Conservation (phyloP, 2,329 filamentous ascomycete genomes). For the Colletotrichum lindemuthianum region DNA sequence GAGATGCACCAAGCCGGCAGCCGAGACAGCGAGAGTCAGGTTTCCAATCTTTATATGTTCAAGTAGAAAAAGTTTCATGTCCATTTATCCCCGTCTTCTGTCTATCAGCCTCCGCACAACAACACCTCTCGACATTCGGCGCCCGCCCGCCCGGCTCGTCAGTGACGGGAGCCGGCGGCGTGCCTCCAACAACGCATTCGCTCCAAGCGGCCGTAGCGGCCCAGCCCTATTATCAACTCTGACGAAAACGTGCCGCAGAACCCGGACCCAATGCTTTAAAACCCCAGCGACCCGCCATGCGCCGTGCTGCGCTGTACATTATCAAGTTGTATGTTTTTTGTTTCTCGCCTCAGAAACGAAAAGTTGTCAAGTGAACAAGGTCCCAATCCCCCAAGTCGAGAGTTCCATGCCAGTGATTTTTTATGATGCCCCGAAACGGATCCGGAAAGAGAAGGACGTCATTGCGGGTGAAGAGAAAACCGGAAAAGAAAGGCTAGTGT, state of each 20-base stretch:
- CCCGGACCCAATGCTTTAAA: slow-evolving; percentile 49
- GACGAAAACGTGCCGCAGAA: slow-evolving; percentile 38
- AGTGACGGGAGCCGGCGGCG: background rate
- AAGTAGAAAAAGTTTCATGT: slow-evolving; percentile 33
- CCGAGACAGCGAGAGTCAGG: no score
- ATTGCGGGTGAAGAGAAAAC: slow-evolving; percentile 41
- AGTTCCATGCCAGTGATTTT: slow-evolving; percentile 37
- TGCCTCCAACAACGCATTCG: slow-evolving; percentile 25
- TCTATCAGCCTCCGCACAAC: slow-evolving; percentile 36
- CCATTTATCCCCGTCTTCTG: slow-evolving; percentile 35
- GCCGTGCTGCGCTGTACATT: slow-evolving; percentile 52
- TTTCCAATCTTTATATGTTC: slow-evolving; percentile 13
- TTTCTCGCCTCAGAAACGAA: slow-evolving; percentile 31
- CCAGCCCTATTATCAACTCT: slow-evolving; percentile 37
- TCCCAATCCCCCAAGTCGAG: slow-evolving; percentile 33
- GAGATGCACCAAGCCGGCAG: no score
- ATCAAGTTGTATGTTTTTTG: slow-evolving; percentile 41
- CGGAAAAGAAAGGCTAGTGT: slow-evolving; percentile 39
- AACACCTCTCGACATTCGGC: slow-evolving; percentile 13
- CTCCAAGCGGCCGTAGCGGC: slow-evolving; percentile 29
- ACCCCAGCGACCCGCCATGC: slow-evolving; percentile 48
- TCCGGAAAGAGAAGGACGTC: slow-evolving; percentile 26
- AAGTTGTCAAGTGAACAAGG: slow-evolving; percentile 30
- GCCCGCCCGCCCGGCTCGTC: background rate
- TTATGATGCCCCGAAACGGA: slow-evolving; percentile 30